Conservation (phyloP, 2,329 filamentous ascomycete genomes). For the Waltergamsia citrina region DNA sequence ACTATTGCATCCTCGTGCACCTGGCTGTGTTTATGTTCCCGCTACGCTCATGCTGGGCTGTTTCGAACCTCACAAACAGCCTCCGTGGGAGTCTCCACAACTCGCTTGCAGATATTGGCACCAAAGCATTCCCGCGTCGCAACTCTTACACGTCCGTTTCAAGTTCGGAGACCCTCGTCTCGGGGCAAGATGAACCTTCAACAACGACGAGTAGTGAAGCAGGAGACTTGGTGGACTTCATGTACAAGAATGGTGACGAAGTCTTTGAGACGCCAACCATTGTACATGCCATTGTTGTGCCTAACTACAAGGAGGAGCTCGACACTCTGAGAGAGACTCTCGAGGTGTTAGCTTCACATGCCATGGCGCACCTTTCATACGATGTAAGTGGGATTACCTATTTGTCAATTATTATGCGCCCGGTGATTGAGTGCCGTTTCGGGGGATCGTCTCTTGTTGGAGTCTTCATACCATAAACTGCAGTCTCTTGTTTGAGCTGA, state of each 20-base stretch:
- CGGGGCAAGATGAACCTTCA: slow-evolving; percentile 24
- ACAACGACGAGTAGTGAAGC: slow-evolving; percentile 40
- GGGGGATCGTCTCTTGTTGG: too few species aligned
- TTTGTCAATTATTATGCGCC: background rate
- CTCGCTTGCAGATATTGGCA: slow-evolving; percentile 34
- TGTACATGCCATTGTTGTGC: slow-evolving; percentile 59
- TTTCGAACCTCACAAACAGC: slow-evolving; percentile 45
- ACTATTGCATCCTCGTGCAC: slow-evolving; percentile 58
- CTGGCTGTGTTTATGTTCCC: slow-evolving; percentile 54
- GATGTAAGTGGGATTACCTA: slow-evolving; percentile 46
- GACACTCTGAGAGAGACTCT: slow-evolving; percentile 60
- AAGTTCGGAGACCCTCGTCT: slow-evolving; percentile 43
- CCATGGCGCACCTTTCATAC: slow-evolving; percentile 52
- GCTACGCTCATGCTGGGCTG: slow-evolving; percentile 50
- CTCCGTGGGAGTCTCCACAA: slow-evolving; percentile 31
- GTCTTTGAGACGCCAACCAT: slow-evolving; percentile 30
- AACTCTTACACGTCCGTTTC: slow-evolving; percentile 45
- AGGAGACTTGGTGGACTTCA: slow-evolving; percentile 34
- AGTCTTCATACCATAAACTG: too few species aligned
- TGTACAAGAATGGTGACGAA: slow-evolving; percentile 32
- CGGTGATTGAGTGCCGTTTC: background rate
- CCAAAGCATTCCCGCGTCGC: slow-evolving; percentile 35
- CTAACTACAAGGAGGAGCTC: slow-evolving; percentile 66
- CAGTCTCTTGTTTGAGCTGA: background rate
- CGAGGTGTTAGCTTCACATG: slow-evolving; percentile 58